Conservation (phyloP, 345 rosid genomes). For the Salix viminalis region DNA sequence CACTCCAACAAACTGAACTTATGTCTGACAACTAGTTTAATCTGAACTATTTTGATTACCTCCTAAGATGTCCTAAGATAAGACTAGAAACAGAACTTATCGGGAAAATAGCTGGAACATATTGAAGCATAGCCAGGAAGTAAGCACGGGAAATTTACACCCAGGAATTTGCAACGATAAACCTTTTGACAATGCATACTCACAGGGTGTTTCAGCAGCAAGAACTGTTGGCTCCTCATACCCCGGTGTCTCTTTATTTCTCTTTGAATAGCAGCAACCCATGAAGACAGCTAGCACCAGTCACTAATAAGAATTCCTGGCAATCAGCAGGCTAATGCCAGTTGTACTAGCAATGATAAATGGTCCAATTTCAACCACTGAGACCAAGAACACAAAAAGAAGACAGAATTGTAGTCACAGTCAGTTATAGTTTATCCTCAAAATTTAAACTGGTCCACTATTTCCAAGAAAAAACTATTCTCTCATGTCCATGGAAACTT, state of each 20-base stretch:
- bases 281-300: conserved; percentile 21
- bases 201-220: conserved; percentile 73
- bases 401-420: neutral
- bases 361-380: neutral
- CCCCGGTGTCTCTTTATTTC: conserved; percentile 34
- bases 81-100: neutral
- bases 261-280: conserved; percentile 48
- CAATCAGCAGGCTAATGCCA: conserved; percentile 6
- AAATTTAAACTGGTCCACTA: neutral
- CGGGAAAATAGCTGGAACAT: neutral
- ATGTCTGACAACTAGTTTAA: neutral
- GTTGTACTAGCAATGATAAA: neutral
- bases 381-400: neutral
- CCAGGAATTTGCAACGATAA: neutral
- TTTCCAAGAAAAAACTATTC: neutral
- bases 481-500: neutral
- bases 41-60: neutral
- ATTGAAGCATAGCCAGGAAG: neutral
- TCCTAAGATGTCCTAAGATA: neutral
- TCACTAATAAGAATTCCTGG: neutral
- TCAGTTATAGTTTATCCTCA: neutral
- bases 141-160: neutral
- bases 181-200: conserved; percentile 21
- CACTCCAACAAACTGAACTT: neutral
- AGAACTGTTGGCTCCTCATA: conserved; percentile 66